Evolutionary conservation across 306 rosid genomes (phyloP).

Genomic region (Rubus parviflorus): DNA sequence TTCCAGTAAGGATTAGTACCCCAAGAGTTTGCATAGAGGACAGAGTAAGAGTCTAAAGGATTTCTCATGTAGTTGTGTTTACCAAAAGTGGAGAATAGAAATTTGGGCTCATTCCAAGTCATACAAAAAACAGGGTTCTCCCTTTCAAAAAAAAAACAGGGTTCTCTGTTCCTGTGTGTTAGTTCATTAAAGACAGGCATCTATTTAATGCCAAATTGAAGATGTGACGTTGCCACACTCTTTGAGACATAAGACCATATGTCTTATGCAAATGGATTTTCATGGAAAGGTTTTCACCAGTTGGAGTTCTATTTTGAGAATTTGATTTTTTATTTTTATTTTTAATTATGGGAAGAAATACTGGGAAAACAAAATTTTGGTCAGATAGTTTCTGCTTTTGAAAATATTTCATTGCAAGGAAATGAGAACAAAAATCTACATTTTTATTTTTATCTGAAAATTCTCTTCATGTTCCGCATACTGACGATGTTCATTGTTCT

Average conservation of each 20-base stretch:
- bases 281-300: neutral
- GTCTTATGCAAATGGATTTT: neutral
- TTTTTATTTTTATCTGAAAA: neutral
- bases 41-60: neutral
- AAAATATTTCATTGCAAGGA: neutral
- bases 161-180: neutral
- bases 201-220: neutral
- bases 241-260: no score
- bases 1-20: neutral
- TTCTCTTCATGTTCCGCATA: neutral
- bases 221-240: no score
- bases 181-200: neutral
- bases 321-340: no score
- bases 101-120: neutral
- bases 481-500: neutral
- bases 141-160: no score
- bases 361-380: neutral
- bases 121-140: neutral
- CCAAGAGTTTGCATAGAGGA: neutral
- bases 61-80: neutral
- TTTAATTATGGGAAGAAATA: neutral
- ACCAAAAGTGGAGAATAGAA: neutral
- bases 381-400: neutral
- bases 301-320: neutral
- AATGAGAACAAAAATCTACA: neutral